These are phyloP conservation scores for Aspergillus ruber DNA, from an alignment of 2,329 filamentous ascomycete genomes.

Conservation along the genomic window DNA sequence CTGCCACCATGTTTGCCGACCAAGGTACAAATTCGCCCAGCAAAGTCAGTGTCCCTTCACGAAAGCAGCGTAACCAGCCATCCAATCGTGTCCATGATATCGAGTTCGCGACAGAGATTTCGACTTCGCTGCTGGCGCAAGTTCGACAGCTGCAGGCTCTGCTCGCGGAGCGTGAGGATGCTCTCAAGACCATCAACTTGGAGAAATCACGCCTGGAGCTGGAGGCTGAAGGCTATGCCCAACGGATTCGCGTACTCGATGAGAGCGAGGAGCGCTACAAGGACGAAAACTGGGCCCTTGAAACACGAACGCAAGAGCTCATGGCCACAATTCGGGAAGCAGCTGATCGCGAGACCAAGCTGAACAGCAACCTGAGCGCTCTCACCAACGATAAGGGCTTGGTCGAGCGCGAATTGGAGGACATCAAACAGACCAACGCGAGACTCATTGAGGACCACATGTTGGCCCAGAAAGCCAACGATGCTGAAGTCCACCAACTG, in stretches of 20 bases:
- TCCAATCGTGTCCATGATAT: slow-evolving; percentile 88
- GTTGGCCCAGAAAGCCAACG: slow-evolving; percentile 70
- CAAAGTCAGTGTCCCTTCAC: slow-evolving; percentile 78
- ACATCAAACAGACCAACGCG: slow-evolving; percentile 71
- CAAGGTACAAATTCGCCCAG: slow-evolving; percentile 80
- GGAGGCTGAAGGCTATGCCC: slow-evolving; percentile 70
- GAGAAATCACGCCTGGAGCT: slow-evolving; percentile 76
- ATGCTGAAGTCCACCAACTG: slow-evolving; percentile 77
- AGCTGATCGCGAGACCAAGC: slow-evolving; percentile 73
- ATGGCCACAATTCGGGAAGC: slow-evolving; percentile 67
- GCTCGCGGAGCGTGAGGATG: slow-evolving; percentile 80
- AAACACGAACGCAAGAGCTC: slow-evolving; percentile 84
- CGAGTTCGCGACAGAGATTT: slow-evolving; percentile 97
- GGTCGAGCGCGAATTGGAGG: slow-evolving; percentile 81
- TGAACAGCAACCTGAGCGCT: slow-evolving; percentile 65
- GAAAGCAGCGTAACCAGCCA: slow-evolving; percentile 85
- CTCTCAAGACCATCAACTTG: slow-evolving; percentile 65
- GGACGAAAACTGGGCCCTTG: slow-evolving; percentile 96
- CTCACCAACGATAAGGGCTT: slow-evolving; percentile 68
- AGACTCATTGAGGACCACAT: slow-evolving; percentile 77
- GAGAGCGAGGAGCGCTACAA: slow-evolving; percentile 96
- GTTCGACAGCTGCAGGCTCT: slow-evolving; percentile 83
- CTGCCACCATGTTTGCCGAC: slow-evolving; percentile 72
- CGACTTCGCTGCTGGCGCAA: slow-evolving; percentile 87
- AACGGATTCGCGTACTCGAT: slow-evolving; percentile 74